A percentile compares a stretch with the other conserved stretches of the same genome.
Conservation (phyloP, 495 filamentous ascomycete species). For the Patellaria atrata region DNA sequence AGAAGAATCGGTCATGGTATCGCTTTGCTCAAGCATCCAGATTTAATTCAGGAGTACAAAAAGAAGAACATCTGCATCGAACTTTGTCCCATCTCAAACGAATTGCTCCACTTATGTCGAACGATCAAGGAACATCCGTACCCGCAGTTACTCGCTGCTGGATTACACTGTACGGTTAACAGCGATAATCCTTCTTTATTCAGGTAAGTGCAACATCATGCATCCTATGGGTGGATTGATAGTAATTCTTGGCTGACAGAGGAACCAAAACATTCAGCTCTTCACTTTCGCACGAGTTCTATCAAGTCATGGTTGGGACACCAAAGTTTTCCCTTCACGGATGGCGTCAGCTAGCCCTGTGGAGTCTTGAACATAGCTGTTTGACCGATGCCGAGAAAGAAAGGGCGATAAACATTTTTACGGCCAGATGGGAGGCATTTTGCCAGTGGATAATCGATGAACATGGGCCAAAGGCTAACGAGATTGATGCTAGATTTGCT, state of each 20-base stretch:
- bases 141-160: conserved; percentile 24
- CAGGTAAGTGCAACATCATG: conserved; percentile 17
- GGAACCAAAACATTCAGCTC: conserved; percentile 16
- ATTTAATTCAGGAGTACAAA: conserved; percentile 25
- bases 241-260: conserved; percentile 8
- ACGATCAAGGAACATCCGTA: conserved; percentile 28
- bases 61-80: conserved; percentile 26
- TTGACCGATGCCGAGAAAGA: conserved; percentile 16
- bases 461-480: conserved; percentile 17
- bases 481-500: too few species aligned
- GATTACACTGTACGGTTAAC: conserved; percentile 27
- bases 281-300: conserved; percentile 28
- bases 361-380: conserved; percentile 28
- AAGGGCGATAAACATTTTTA: conserved; percentile 16
- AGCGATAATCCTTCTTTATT: conserved; percentile 30
- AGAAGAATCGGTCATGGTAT: conserved; percentile 29
- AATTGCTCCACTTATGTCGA: conserved; percentile 28
- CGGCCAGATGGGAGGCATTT: conserved; percentile 22
- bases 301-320: conserved; percentile 29
- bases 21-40: conserved; percentile 25
- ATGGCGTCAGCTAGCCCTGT: conserved; percentile 28
- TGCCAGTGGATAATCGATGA: conserved; percentile 19
- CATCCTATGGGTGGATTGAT: conserved; percentile 1
- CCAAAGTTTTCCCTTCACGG: conserved; percentile 25
- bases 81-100: conserved; percentile 29